Base-by-base conservation (phyloP, 106 monocot species). In the Apostasia ramifera region DNA sequence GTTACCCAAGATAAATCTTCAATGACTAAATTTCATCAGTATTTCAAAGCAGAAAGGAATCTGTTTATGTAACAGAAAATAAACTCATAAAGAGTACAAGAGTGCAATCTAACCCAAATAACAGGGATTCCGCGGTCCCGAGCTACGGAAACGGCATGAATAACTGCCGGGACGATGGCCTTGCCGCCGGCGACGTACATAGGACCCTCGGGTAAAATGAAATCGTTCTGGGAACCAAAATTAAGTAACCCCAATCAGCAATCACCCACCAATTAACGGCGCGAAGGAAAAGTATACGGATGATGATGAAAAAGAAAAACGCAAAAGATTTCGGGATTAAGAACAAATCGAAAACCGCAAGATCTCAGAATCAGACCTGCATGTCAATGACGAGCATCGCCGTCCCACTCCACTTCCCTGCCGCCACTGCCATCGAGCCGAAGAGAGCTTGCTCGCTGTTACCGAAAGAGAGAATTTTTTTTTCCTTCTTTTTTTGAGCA, bases 361-460 rank as follows among this genome's bases (percentile, higher is more conserved):
- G 10, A 38, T 44, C 2, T 15, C 15, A 41, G 6, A 59, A 72
- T 8, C 40, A 13, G 40, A 85, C 95, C 88, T 95, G 95, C 95
- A 95, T 95, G 65, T 92, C 95, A 75, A 95, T 92, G 67, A 95
- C 89, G 45, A 95, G 89, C 82, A 95, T 73, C 61, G 92, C 95
- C 53, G 95, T 86, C 37, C 79, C 76, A 68, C 55, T 74, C 85
- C 85, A 80, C n/a, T 79, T 85, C 10, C 39, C 53, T 1, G 70
- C 42, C 39, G 61, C 53, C 15, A 53, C 51, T 15, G 48, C 65
- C 65, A 65, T 65, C 1, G 1, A n/a, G 37, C 6, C 48, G 65
- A 26, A 26, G 26, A 26, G 26, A 26, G 26, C 26, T 26, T 26
- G 26, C 26, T 26, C 26, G 26, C 26, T 26, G 26, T 26, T 26